Base-by-base conservation (phyloP, 345 rosid genomes). In the Eucalyptus curtisii region DNA sequence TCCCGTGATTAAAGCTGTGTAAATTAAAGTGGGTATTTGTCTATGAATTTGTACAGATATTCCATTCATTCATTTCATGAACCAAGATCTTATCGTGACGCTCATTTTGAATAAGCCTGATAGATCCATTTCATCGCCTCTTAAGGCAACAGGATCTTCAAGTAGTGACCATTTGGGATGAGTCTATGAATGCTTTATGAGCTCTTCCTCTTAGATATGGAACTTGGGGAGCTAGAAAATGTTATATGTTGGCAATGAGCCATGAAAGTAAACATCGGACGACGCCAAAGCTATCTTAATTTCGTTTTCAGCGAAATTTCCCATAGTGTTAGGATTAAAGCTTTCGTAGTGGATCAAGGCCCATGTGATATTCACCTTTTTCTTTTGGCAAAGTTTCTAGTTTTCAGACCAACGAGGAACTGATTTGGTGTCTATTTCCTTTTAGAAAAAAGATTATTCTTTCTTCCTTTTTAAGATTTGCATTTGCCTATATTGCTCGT, bases 81-180 rank as follows among this genome's bases (percentile, higher is more conserved):
- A 24, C 64, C 64, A 25, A 57, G 14, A 57, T 57, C 68, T 59
- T 27, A 59, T 27, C 31, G 31, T 27, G 31, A 59, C 7, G 1
- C 30, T 57, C 12, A 57, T 24, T 24, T 57, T 24, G 30, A 57
- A 57, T 59, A 59, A 57, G 30, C 64, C 64, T 10, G 1, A 57
- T 2, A 59, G 68, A 59, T 59, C 0, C 68, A 59, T 59, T 27
- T 27, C 2, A 27, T 59, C 31, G 31, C 31, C 31, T 12, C 68
- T 14, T n/a, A 12, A 30, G 68, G 82, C 88, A 30, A 90, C 88
- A 86, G 91, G 94, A 87, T 91, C 93, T 3, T 84, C 86, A 49
- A 90, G 91, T 44, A 79, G 87, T 45, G 86, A 30, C 90, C 49
- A 90, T 88, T 64, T 50, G 20, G 86, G 16, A 85, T 90, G 92